A percentile compares a stretch with the other conserved stretches of the same genome.
phyloP scores from a whole-genome alignment of 2,329 filamentous ascomycete genomes.

The Cordyceps militaris region DNA sequence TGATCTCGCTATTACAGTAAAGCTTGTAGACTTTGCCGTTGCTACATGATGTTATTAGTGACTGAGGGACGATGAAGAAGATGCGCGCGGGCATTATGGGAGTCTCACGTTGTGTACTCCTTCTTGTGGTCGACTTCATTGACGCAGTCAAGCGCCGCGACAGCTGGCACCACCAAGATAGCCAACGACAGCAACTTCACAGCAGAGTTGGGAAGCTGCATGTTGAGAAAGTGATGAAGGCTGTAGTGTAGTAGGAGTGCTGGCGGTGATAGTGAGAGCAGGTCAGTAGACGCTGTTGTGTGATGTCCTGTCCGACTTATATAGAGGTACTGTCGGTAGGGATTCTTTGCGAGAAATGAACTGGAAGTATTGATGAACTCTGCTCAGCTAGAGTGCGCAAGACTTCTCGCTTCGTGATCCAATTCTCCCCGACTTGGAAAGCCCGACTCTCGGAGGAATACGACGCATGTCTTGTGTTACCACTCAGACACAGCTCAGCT shows the following conservation, averaged over 20 bases:
- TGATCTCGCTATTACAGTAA: not conserved
- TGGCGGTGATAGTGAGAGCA: not conserved
- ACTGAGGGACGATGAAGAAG: not conserved
- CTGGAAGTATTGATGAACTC: not conserved
- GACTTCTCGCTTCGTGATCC: not conserved
- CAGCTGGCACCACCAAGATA: not conserved
- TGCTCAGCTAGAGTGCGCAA: not conserved
- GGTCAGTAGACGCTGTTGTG: not conserved
- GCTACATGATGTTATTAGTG: not conserved
- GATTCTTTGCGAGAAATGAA: not conserved
- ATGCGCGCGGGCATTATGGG: not conserved
- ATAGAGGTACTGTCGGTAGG: not conserved
- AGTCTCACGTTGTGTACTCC: not conserved
- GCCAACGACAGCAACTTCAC: not conserved
- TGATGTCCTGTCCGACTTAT: not conserved
- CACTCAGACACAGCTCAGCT: not conserved
- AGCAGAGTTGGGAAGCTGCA: not conserved
- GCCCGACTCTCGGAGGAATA: not conserved
- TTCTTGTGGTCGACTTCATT: not conserved
- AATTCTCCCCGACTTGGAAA: not conserved
- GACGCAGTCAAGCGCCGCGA: not conserved
- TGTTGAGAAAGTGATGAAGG: not conserved
- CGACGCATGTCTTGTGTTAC: not conserved
- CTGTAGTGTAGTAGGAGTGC: not conserved
- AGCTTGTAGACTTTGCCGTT: not conserved